These are phyloP conservation scores for Phialophora macrospora DNA, from an alignment of 2,329 filamentous ascomycete species.

Conservation along the genomic window DNA sequence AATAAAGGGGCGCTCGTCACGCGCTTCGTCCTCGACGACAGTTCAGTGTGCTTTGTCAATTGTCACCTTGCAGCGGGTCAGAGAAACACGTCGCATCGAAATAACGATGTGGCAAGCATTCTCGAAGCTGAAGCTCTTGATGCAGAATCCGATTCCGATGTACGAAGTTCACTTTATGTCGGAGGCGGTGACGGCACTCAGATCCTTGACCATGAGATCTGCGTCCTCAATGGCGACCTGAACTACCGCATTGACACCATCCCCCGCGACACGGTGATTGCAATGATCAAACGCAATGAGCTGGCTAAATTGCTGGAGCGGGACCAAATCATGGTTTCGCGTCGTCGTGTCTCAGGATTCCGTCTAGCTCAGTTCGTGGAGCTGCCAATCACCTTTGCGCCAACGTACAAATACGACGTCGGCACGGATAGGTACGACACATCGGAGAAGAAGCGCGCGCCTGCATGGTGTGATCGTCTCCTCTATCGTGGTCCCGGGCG, in stretches of 20 bases:
- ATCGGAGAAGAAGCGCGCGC: slow-evolving; percentile 90
- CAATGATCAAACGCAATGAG: slow-evolving; percentile 80
- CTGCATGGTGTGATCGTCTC: slow-evolving; percentile 94
- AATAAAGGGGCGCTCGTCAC: slow-evolving; percentile 95
- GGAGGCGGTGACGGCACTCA: slow-evolving; percentile 94
- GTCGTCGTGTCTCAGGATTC: slow-evolving; percentile 87
- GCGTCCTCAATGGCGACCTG: slow-evolving; percentile 90
- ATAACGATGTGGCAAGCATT: slow-evolving; percentile 90
- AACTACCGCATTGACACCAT: slow-evolving; percentile 99
- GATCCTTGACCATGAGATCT: slow-evolving; percentile 97
- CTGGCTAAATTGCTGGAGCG: slow-evolving; percentile 85
- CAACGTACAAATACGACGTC: slow-evolving; percentile 98
- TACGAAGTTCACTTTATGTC: slow-evolving; percentile 77
- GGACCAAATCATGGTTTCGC: slow-evolving; percentile 88
- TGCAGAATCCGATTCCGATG: slow-evolving; percentile 67
- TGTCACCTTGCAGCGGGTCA: slow-evolving; percentile 96
- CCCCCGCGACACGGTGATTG: slow-evolving; percentile 89
- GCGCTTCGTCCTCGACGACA: slow-evolving; percentile 92
- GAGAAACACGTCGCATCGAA: slow-evolving; percentile 83
- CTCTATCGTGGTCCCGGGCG: slow-evolving; percentile 82
- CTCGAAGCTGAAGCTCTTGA: slow-evolving; percentile 80
- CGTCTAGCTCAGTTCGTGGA: slow-evolving; percentile 89
- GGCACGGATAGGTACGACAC: slow-evolving; percentile 93
- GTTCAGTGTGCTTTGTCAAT: slow-evolving; percentile 93
- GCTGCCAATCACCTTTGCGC: slow-evolving; percentile 84